phyloP scores from a whole-genome alignment of 495 filamentous ascomycete genomes.

The Annulohypoxylon bovei region DNA sequence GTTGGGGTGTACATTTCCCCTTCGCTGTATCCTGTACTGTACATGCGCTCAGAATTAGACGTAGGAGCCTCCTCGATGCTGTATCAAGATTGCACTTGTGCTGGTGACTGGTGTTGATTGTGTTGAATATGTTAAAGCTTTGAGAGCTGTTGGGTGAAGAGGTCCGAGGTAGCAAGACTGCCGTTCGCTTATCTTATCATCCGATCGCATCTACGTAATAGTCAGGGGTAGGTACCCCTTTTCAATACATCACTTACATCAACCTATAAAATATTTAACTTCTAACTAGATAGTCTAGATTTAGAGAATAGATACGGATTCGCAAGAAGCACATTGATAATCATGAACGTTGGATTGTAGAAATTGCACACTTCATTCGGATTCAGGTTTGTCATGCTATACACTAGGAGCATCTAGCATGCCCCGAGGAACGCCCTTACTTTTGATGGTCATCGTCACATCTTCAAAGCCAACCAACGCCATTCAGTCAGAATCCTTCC shows the following conservation, averaged over 20 bases:
- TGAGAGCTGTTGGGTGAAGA: conserved; percentile 19
- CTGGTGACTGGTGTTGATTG: not conserved
- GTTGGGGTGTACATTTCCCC: conserved; percentile 43
- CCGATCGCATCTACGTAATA: not conserved
- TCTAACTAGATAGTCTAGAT: not conserved
- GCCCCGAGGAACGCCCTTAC: conserved; percentile 32
- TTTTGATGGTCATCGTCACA: conserved; percentile 27
- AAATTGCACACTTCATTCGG: not conserved
- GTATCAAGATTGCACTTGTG: not conserved
- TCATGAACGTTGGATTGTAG: not conserved
- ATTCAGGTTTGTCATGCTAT: conserved; percentile 5
- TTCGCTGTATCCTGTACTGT: not conserved
- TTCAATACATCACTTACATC: not conserved
- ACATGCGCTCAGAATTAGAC: not conserved
- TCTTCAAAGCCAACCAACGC: conserved; percentile 33
- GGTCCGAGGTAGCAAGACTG: not conserved
- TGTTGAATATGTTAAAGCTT: conserved; percentile 2
- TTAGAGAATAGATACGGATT: not conserved
- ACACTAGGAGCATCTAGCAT: conserved; percentile 22
- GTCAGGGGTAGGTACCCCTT: not conserved
- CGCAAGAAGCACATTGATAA: not conserved
- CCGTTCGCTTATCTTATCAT: conserved; percentile 25
- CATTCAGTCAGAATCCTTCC: conserved; percentile 10
- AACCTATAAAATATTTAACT: not conserved
- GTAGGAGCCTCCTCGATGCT: not conserved